Evolutionary conservation across 2,329 filamentous ascomycete genomes (phyloP).

Genomic region (Venturia effusa): DNA sequence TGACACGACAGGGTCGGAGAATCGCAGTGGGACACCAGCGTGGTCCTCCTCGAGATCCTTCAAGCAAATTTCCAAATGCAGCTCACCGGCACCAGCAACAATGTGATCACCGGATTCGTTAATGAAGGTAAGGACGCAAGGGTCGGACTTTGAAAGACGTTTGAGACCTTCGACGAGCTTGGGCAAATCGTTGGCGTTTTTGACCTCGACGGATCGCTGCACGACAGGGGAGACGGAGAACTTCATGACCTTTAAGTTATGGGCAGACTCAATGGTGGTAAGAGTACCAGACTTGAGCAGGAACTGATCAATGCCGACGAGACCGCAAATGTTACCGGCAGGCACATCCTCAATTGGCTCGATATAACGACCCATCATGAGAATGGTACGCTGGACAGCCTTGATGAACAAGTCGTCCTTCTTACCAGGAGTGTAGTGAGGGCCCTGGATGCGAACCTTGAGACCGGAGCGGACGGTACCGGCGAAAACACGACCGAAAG

Average conservation of each 20-base stretch:
- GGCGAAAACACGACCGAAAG: slow-evolving; percentile 99
- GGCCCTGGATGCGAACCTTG: slow-evolving; percentile 99
- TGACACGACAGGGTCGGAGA: slow-evolving; percentile 95
- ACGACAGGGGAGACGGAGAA: slow-evolving; percentile 99
- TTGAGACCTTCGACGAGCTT: slow-evolving; percentile 99
- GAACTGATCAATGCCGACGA: slow-evolving; percentile 99
- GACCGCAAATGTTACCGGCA: slow-evolving; percentile 98
- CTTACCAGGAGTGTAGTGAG: slow-evolving; percentile 96
- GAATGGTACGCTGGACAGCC: slow-evolving; percentile 97
- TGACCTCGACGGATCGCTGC: slow-evolving; percentile 96
- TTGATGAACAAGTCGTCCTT: slow-evolving; percentile 99
- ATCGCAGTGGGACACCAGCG: slow-evolving; percentile 92
- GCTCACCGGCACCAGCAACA: slow-evolving; percentile 97
- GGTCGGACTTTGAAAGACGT: slow-evolving; percentile 99
- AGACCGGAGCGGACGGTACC: slow-evolving; percentile 96
- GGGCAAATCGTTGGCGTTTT: slow-evolving; percentile 99
- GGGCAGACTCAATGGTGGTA: slow-evolving; percentile 90
- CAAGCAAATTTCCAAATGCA: slow-evolving; percentile 99
- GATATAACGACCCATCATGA: slow-evolving; percentile 99
- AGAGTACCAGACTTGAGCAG: slow-evolving; percentile 99
- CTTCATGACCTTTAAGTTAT: slow-evolving; percentile 99
- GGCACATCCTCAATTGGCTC: slow-evolving; percentile 99
- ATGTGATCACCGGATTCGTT: slow-evolving; percentile 95
- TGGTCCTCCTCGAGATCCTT: slow-evolving; percentile 99
- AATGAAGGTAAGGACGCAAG: slow-evolving; percentile 88